Percentiles rank a stretch among this genome's conserved stretches.
Evolutionary conservation across 108 stramenopile genomes (phyloP).

Genomic region (Mayamaea pseudoterrestris): DNA sequence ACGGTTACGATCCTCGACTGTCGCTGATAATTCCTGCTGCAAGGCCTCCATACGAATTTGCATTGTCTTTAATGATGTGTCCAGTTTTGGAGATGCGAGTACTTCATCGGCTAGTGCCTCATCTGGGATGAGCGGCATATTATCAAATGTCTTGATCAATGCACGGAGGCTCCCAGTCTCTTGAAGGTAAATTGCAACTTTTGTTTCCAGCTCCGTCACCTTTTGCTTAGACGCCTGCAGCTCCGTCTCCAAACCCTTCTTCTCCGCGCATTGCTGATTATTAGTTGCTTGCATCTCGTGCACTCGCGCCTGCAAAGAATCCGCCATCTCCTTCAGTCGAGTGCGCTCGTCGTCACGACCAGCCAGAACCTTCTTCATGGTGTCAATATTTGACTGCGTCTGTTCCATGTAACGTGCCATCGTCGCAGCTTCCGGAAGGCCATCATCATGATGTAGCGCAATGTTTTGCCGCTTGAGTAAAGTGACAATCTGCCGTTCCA

Average conservation of each 20-base stretch:
- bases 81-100: not conserved
- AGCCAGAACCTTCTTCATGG: not conserved
- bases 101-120: not conserved
- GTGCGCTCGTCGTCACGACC: not conserved
- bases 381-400: not conserved
- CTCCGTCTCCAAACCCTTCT: slow-evolving; percentile 5
- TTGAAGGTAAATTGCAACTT: slow-evolving; percentile 56
- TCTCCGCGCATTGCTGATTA: slow-evolving; percentile 5
- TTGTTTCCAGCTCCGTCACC: slow-evolving; percentile 27
- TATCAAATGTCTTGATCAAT: slow-evolving; percentile 54
- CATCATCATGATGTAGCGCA: not conserved
- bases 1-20: slow-evolving; percentile 21
- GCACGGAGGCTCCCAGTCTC: slow-evolving; percentile 50
- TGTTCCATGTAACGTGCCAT: slow-evolving; percentile 1
- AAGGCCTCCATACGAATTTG: slow-evolving; percentile 34
- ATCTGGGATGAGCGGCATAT: slow-evolving; percentile 15
- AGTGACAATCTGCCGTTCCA: slow-evolving; percentile 9
- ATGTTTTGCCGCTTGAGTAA: not conserved
- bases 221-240: slow-evolving; percentile 3
- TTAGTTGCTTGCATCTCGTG: not conserved
- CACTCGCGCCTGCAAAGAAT: not conserved
- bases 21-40: slow-evolving; percentile 35
- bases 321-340: not conserved
- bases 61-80: slow-evolving; percentile 12
- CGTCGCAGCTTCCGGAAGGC: slow-evolving; percentile 4